Conservation (phyloP, 1,284 basidiomycete species). For the Cutaneotrichosporon dermatis region DNA sequence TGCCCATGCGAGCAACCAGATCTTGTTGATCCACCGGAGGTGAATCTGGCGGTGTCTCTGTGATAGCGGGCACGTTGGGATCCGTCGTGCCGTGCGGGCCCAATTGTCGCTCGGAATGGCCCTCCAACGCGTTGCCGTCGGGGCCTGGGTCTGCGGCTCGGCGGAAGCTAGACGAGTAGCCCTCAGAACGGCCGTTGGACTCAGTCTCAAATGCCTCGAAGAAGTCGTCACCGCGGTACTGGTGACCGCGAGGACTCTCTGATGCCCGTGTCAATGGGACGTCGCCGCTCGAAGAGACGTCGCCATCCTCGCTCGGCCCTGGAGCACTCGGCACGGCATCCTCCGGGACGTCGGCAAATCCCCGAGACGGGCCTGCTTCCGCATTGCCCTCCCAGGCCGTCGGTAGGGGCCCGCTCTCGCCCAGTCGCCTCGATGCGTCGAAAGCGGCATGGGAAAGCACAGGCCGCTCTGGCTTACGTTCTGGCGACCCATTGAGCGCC, state of each 20-base stretch:
- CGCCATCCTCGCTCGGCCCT: too few relatives aligned
- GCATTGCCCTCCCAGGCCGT: slow-evolving; percentile 3
- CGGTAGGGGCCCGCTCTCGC: not conserved
- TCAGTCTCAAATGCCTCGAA: slow-evolving; percentile 7
- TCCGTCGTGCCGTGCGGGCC: not conserved
- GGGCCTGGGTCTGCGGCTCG: slow-evolving; percentile 16
- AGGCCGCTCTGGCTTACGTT: slow-evolving; percentile 6
- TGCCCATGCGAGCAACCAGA: not conserved
- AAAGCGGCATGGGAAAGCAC: slow-evolving; percentile 11
- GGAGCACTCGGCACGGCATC: not conserved
- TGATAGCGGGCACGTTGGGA: not conserved
- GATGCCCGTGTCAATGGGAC: too few relatives aligned
- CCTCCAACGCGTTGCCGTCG: not conserved
- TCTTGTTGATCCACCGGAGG: not conserved
- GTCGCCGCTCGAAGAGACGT: too few relatives aligned
- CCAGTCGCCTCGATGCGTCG: slow-evolving; percentile 13
- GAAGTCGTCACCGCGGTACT: not conserved
- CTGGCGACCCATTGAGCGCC: not conserved
- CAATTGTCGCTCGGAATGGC: not conserved
- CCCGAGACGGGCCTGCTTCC: slow-evolving; percentile 10
- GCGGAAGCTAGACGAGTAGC: slow-evolving; percentile 2
- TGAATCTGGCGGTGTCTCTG: not conserved
- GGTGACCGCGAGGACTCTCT: not conserved
- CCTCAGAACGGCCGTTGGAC: not conserved
- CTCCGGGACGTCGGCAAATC: slow-evolving; percentile 8